These are phyloP conservation scores for Tetrastigma voinierianum DNA, from an alignment of 164 flowering plant genomes.

Conservation along the genomic window DNA sequence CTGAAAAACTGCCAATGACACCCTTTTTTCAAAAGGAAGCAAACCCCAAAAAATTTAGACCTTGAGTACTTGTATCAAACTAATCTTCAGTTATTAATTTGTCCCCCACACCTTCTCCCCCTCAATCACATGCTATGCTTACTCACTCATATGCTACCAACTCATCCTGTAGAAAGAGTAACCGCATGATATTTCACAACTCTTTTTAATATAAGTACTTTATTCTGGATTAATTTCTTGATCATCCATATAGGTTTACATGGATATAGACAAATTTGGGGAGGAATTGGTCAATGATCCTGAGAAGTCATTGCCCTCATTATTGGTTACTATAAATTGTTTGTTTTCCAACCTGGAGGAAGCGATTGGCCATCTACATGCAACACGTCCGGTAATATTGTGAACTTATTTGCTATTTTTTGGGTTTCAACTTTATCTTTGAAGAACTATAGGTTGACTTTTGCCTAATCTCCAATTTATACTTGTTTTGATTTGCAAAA, in stretches of 20 bases:
- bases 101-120: too few species aligned
- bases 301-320: constrained; percentile 53
- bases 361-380: constrained; percentile 48
- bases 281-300: constrained; percentile 60
- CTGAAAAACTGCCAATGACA: too few species aligned
- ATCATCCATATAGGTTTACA: constrained; percentile 50
- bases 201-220: not conserved
- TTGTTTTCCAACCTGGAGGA: constrained; percentile 70
- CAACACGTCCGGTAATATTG: constrained; percentile 40
- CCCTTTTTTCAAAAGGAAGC: too few species aligned
- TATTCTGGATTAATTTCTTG: not conserved
- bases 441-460: too few species aligned
- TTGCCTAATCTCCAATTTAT: too few species aligned
- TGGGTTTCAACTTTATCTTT: too few species aligned
- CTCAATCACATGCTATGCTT: too few species aligned
- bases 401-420: not conserved
- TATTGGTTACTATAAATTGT: constrained; percentile 53
- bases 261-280: constrained; percentile 68
- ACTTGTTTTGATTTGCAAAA: too few species aligned
- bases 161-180: not conserved
- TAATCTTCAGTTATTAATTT: too few species aligned
- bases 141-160: too few species aligned
- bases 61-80: too few species aligned
- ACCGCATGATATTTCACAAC: not conserved
- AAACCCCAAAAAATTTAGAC: too few species aligned